phyloP scores from a whole-genome alignment of 2,329 filamentous ascomycete genomes.

The Botrytis paeoniae region DNA sequence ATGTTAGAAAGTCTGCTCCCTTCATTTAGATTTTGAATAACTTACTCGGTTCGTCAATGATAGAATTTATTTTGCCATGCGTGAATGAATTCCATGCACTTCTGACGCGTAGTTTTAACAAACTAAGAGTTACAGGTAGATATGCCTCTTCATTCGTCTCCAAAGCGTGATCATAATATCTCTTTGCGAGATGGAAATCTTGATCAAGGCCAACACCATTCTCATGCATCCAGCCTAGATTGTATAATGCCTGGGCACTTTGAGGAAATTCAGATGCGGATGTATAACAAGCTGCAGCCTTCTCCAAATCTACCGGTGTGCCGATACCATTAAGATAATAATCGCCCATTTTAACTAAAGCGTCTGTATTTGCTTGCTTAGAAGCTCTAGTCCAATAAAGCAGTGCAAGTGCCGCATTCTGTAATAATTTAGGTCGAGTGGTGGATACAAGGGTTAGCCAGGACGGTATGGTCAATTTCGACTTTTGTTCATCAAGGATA shows the following conservation, averaged over 20 bases:
- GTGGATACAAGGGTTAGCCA: constrained; percentile 38
- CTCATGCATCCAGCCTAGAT: constrained; percentile 99
- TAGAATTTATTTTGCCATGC: constrained; percentile 86
- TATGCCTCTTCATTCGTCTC: constrained; percentile 93
- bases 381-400: constrained; percentile 96
- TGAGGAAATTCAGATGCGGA: constrained; percentile 87
- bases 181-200: constrained; percentile 94
- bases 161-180: constrained; percentile 90
- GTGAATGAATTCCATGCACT: constrained; percentile 95
- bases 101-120: constrained; percentile 78
- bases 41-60: constrained; percentile 83
- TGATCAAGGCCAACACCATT: constrained; percentile 90
- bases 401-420: constrained; percentile 56
- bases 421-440: constrained; percentile 45
- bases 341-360: constrained; percentile 96
- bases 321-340: constrained; percentile 89
- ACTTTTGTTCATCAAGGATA: constrained; percentile 62
- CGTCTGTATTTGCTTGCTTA: constrained; percentile 88
- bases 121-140: constrained; percentile 81
- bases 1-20: constrained; percentile 47
- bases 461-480: constrained; percentile 47
- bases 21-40: neutral
- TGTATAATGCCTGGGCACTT: constrained; percentile 94
- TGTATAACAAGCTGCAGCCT: constrained; percentile 89
- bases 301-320: constrained; percentile 67